phyloP scores from a whole-genome alignment of 2,329 filamentous ascomycete species.

The Aspergillus neotritici region DNA sequence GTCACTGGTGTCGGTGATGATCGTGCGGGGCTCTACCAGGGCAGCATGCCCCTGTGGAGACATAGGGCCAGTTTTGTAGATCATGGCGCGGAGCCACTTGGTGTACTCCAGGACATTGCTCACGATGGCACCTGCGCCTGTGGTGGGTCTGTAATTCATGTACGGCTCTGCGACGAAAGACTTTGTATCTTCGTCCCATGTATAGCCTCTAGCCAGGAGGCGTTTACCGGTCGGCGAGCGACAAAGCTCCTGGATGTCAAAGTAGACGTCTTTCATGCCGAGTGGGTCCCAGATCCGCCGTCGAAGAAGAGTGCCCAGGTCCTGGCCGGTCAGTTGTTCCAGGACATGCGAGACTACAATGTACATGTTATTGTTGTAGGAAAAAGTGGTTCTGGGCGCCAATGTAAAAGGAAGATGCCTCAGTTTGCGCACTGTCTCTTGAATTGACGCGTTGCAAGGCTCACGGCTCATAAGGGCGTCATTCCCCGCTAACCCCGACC shows the following conservation, averaged over 20 bases:
- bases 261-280: slow-evolving; percentile 21
- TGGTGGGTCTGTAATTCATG: slow-evolving; percentile 14
- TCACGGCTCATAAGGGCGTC: slow-evolving; percentile 2
- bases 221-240: not conserved
- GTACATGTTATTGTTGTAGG: slow-evolving; percentile 24
- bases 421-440: slow-evolving; percentile 16
- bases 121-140: slow-evolving; percentile 20
- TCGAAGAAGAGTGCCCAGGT: slow-evolving; percentile 13
- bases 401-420: slow-evolving; percentile 17
- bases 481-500: slow-evolving; percentile 25
- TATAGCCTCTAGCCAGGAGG: slow-evolving; percentile 17
- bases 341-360: slow-evolving; percentile 17
- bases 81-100: slow-evolving; percentile 19
- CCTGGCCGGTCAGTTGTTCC: slow-evolving; percentile 9
- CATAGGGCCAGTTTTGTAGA: slow-evolving; percentile 14
- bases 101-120: slow-evolving; percentile 24
- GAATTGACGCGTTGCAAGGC: slow-evolving; percentile 4
- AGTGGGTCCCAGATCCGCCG: slow-evolving; percentile 20
- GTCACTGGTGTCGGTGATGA: slow-evolving; percentile 5
- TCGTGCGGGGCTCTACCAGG: slow-evolving; percentile 10
- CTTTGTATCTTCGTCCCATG: slow-evolving; percentile 11
- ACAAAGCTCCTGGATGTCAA: slow-evolving; percentile 13
- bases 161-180: slow-evolving; percentile 12
- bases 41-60: slow-evolving; percentile 12
- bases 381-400: slow-evolving; percentile 14